Percentiles rank a stretch among this genome's conserved stretches.
These are phyloP conservation scores for Gynostemma pentaphyllum DNA, from an alignment of 306 rosid species.

Conservation along the genomic window DNA sequence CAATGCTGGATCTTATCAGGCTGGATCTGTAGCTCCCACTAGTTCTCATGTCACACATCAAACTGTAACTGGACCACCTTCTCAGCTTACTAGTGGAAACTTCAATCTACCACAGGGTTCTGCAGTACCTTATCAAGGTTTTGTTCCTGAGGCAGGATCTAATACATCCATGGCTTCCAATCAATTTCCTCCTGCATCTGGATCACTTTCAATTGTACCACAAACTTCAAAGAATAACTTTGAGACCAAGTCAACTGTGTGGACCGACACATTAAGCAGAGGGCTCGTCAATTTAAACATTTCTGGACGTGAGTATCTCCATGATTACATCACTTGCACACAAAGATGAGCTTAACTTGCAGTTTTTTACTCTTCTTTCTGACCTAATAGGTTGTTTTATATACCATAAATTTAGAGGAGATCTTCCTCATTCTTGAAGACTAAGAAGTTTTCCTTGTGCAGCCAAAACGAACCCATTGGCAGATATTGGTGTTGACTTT, in stretches of 20 bases:
- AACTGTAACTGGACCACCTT: constrained; percentile 24
- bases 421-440: background rate
- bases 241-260: constrained; percentile 88
- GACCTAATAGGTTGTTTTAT: constrained; percentile 4
- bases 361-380: background rate
- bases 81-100: constrained; percentile 38
- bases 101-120: constrained; percentile 12
- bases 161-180: constrained; percentile 33
- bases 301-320: constrained; percentile 73
- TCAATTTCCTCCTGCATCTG: constrained; percentile 31
- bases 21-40: constrained; percentile 1
- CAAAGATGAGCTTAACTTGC: background rate
- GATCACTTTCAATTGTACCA: constrained; percentile 36
- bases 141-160: constrained; percentile 29
- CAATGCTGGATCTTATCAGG: background rate
- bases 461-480: constrained; percentile 79
- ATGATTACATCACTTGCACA: constrained; percentile 4
- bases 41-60: constrained; percentile 19
- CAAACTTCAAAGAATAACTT: constrained; percentile 77
- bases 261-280: constrained; percentile 91
- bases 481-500: constrained; percentile 90
- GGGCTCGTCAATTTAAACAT: constrained; percentile 92
- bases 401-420: background rate
- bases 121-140: constrained; percentile 18
- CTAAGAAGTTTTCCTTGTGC: constrained; percentile 25